Evolutionary conservation across 345 rosid genomes (phyloP).

Genomic region (Turnera subulata): DNA sequence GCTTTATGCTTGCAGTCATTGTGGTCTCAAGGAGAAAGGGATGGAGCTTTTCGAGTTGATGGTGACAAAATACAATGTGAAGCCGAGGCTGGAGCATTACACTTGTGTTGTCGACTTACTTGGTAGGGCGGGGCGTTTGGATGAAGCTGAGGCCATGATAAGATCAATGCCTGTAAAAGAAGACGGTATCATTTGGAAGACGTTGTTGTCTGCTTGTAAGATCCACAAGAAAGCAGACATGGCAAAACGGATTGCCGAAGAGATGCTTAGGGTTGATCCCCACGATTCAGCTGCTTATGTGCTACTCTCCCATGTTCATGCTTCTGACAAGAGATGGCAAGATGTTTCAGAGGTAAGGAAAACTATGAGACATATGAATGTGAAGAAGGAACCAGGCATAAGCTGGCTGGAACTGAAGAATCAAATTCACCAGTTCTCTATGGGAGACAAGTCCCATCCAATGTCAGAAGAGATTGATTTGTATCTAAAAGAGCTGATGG

Average conservation of each 20-base stretch:
- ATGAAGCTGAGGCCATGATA: conserved; percentile 59
- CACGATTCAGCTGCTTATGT: conserved; percentile 66
- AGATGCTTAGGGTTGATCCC: conserved; percentile 55
- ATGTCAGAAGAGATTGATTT: conserved; percentile 45
- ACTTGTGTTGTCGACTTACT: conserved; percentile 72
- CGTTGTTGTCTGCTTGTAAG: conserved; percentile 70
- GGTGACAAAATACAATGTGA: conserved; percentile 43
- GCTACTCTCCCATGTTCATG: conserved; percentile 62
- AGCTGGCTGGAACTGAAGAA: conserved; percentile 76
- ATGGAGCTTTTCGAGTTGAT: conserved; percentile 50
- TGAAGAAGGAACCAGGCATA: conserved; percentile 75
- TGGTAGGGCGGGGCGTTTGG: conserved; percentile 58
- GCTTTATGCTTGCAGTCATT: conserved; percentile 80
- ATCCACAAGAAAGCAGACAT: conserved; percentile 49
- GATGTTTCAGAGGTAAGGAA: conserved; percentile 61
- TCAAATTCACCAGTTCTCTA: conserved; percentile 52
- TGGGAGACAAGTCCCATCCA: conserved; percentile 62
- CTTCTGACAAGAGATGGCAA: conserved; percentile 58
- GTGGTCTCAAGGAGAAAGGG: conserved; percentile 68
- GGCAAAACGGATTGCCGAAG: conserved; percentile 55
- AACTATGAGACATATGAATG: conserved; percentile 54
- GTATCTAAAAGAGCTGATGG: conserved; percentile 51
- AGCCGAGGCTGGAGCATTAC: conserved; percentile 54
- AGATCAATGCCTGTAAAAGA: conserved; percentile 60
- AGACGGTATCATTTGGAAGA: conserved; percentile 68